Percentiles rank a stretch among this genome's conserved stretches.
Evolutionary conservation across 1,139 yeast species (phyloP).

Genomic region (Scheffersomyces insectosa): DNA sequence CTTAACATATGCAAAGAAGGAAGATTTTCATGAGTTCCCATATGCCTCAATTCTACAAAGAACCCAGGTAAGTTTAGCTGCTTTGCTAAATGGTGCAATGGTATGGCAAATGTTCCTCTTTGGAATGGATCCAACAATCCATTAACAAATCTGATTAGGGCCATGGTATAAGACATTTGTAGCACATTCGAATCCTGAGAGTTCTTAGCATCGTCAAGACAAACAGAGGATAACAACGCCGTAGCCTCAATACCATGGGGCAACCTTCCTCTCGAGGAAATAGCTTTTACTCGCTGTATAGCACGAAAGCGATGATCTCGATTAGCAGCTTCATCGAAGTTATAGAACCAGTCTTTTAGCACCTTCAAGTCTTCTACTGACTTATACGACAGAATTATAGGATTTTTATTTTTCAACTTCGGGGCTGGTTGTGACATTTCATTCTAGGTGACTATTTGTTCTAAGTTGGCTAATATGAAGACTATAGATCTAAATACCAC

Average conservation of each 20-base stretch:
- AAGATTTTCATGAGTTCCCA: constrained; percentile 85
- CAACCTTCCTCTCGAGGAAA: constrained; percentile 40
- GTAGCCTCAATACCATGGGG: constrained; percentile 59
- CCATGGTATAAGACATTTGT: constrained; percentile 69
- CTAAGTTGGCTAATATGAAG: too few species aligned
- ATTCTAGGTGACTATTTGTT: too few species aligned
- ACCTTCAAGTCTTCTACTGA: constrained; percentile 48
- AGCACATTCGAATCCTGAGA: constrained; percentile 26
- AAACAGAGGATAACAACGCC: constrained; percentile 56
- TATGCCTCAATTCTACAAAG: constrained; percentile 89
- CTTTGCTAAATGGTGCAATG: constrained; percentile 74
- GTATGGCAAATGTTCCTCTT: constrained; percentile 74
- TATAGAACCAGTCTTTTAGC: constrained; percentile 62
- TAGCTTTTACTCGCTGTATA: constrained; percentile 47
- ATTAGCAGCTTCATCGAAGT: constrained; percentile 19
- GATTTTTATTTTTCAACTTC: constrained; percentile 23
- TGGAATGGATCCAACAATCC: constrained; percentile 89
- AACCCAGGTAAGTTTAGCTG: constrained; percentile 69
- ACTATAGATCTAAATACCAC: too few species aligned
- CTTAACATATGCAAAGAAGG: constrained; percentile 74
- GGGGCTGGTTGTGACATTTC: not conserved
- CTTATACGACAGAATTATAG: constrained; percentile 60
- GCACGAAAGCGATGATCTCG: constrained; percentile 31
- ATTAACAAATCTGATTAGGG: constrained; percentile 83
- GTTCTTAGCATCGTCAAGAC: constrained; percentile 21